Percentiles rank a stretch among this genome's conserved stretches.
phyloP scores from a whole-genome alignment of 2,329 filamentous ascomycete species.

The Diaporthe australafricana region DNA sequence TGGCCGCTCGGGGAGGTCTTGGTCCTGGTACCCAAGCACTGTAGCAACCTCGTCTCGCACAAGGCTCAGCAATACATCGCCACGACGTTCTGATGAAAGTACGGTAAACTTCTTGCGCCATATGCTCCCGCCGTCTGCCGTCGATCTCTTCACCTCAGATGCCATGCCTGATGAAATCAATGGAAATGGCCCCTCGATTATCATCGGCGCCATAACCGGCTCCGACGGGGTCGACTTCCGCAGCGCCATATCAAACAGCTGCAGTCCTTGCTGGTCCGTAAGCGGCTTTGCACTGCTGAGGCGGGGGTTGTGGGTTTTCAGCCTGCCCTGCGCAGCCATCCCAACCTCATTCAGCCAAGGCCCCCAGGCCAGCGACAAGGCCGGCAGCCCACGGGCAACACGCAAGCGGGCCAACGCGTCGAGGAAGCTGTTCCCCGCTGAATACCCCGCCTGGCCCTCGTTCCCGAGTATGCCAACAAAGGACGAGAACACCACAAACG shows the following conservation, averaged over 20 bases:
- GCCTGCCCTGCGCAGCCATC: background rate
- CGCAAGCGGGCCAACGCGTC: slow-evolving; percentile 2
- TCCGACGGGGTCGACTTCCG: background rate
- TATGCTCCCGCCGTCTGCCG: background rate
- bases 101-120: background rate
- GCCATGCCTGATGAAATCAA: background rate
- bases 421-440: background rate
- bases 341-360: slow-evolving; percentile 15
- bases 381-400: background rate
- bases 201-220: background rate
- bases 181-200: background rate
- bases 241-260: background rate
- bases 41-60: background rate
- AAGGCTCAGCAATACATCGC: background rate
- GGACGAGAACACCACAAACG: background rate
- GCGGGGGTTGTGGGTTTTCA: background rate
- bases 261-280: background rate
- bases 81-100: background rate
- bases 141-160: background rate
- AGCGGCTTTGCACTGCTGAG: background rate
- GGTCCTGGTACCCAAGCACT: slow-evolving; percentile 6
- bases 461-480: slow-evolving; percentile 1
- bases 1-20: background rate
- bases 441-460: background rate
- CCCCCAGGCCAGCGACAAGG: slow-evolving; percentile 10